A percentile compares a stretch with the other conserved stretches of the same genome.
These are phyloP conservation scores for Aspergillus sp. DNA, from an alignment of 2,329 filamentous ascomycete species.

Conservation along the genomic window DNA sequence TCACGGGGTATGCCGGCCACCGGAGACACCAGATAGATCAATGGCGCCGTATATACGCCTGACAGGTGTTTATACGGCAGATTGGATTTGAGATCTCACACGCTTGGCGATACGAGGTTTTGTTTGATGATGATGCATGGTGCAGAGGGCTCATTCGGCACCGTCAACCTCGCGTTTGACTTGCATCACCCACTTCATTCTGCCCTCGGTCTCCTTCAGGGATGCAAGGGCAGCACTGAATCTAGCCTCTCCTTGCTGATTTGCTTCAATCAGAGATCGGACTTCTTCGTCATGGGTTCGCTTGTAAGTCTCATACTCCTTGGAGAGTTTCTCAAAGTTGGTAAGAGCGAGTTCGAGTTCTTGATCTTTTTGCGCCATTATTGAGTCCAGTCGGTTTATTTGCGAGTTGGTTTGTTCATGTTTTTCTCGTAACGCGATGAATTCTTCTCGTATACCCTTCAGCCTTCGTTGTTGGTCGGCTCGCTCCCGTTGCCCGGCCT, in stretches of 20 bases:
- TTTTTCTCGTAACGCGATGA: constrained; percentile 39
- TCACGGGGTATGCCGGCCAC: neutral
- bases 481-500: constrained; percentile 46
- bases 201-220: constrained; percentile 46
- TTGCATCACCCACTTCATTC: constrained; percentile 56
- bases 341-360: constrained; percentile 48
- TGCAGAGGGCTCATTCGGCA: constrained; percentile 26
- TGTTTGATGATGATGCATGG: constrained; percentile 1
- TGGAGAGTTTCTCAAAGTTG: constrained; percentile 44
- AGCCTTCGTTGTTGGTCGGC: constrained; percentile 45
- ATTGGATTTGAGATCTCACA: neutral
- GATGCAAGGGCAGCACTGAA: constrained; percentile 46
- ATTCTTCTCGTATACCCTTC: constrained; percentile 41
- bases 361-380: constrained; percentile 52
- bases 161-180: constrained; percentile 42
- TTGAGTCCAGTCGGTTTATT: constrained; percentile 47
- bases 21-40: neutral
- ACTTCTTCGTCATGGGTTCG: constrained; percentile 46
- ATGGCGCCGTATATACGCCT: constrained; percentile 2
- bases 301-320: constrained; percentile 49
- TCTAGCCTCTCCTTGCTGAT: constrained; percentile 34
- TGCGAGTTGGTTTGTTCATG: constrained; percentile 44
- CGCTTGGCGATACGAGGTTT: neutral
- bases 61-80: neutral
- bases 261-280: constrained; percentile 36